These are phyloP conservation scores for Lasiodiplodia hormozganensis DNA, from an alignment of 2,329 filamentous ascomycete species.

Conservation along the genomic window DNA sequence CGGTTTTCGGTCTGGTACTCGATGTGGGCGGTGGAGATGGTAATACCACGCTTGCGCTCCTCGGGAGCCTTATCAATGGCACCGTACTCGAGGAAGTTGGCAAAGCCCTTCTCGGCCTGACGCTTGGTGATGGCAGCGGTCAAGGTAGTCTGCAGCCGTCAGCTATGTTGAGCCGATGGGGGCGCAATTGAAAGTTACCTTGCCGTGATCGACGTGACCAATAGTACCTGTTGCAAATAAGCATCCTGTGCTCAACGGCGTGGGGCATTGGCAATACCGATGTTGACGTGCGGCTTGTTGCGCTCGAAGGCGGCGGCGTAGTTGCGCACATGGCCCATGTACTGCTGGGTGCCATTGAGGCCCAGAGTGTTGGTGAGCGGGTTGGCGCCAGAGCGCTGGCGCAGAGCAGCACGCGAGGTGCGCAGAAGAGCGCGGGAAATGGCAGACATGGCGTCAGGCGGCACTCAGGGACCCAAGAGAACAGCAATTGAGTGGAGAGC, in stretches of 20 bases:
- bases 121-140: slow-evolving; percentile 99
- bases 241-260: slow-evolving; percentile 27
- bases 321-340: slow-evolving; percentile 69
- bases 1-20: slow-evolving; percentile 94
- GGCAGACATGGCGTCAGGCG: slow-evolving; percentile 71
- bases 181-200: slow-evolving; percentile 64
- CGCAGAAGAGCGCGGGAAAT: slow-evolving; percentile 84
- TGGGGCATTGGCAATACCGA: slow-evolving; percentile 65
- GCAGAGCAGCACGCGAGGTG: slow-evolving; percentile 77
- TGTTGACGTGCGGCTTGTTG: slow-evolving; percentile 97
- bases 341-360: slow-evolving; percentile 67
- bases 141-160: slow-evolving; percentile 78
- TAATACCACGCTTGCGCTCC: slow-evolving; percentile 99
- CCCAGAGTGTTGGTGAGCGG: slow-evolving; percentile 76
- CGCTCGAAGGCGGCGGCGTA: slow-evolving; percentile 77
- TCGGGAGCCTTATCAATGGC: slow-evolving; percentile 99
- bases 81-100: slow-evolving; percentile 95
- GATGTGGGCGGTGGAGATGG: slow-evolving; percentile 97
- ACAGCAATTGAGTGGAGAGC: slow-evolving; percentile 38
- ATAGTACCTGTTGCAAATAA: slow-evolving; percentile 76
- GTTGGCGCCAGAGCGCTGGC: slow-evolving; percentile 69
- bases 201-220: slow-evolving; percentile 99
- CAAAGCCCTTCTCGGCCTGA: slow-evolving; percentile 91
- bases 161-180: slow-evolving; percentile 32
- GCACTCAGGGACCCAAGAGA: slow-evolving; percentile 23